Base-by-base conservation (phyloP, 371 early-diverging fungal species). In the Mucor velutinosus region DNA sequence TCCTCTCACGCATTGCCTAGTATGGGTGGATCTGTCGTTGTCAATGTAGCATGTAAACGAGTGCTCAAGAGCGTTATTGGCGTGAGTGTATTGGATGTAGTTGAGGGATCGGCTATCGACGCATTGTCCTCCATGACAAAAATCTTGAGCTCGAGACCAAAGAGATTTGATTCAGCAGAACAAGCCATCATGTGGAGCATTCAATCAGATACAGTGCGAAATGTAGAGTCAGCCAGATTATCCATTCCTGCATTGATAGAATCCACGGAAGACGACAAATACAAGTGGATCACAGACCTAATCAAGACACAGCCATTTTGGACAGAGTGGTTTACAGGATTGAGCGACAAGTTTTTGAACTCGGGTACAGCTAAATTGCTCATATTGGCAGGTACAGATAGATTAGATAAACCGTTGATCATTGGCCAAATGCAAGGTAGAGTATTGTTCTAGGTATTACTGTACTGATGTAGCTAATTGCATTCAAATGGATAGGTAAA, bases 401-500 rank as follows among this genome's bases (percentile, higher is more conserved):
- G 97, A 11, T 73, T 98, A 59, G 98, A 98, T 71, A 96, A 92
- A 66, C 82, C 92, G 14, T 83, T 98, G 61, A 94, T 90, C 65
- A 96, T 97, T 78, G 97, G 91, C 0, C 96, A 97, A 75, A 98
- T 98, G 97, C 98, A 98, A 80, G 93, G 95, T 77, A 90, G 79
- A 63, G 19, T 27, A 32, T 7, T 2, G 17, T 11, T 5, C 1
- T 14, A 27, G 4, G 3, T 14, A 53, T 11, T 25, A 14, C 4
- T 27, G 5, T 15, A 27, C 14, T 12, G 37, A 23, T 14, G 66
- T 19, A 10, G 3, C 55, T 19, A 14, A n/a, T 29, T 39, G 14
- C 19, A 0, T 64, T 3, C 21, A 49, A 7, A 19, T 14, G 1
- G 6, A 25, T 19, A 66, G 90, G 90, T 53, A 93, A 92, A 76